Evolutionary conservation across 208 protist species (phyloP), one percentile per base, ranked within the genome.

Genomic region (Endotrypanum monterogeii): DNA sequence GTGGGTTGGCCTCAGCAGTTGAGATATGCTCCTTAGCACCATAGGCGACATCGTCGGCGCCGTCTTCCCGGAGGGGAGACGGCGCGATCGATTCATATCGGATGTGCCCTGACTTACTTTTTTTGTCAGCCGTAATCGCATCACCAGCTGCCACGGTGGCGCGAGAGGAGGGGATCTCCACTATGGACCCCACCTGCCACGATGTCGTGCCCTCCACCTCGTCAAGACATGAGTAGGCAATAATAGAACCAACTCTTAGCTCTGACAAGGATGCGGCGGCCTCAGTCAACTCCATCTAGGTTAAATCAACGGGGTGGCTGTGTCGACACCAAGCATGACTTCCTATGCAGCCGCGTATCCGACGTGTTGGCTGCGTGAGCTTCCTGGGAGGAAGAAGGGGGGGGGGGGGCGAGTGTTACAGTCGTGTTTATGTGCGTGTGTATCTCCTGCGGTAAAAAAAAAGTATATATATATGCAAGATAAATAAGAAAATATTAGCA

Each of bases 201-300:
- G 70, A 73, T 16, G 76, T 72, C 35, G 63, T 62, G 16, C 69
- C 76, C 25, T 32, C 39, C 12, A 46, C 30, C 30, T 66, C 70
- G 41, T 76, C 65, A 14, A 80, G 60, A 35, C 77, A 91, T 63
- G 83, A 82, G 74, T 91, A 91, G 51, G 82, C 83, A 18, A 91
- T 60, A 39, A 91, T 39, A 48, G 83, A 70, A 6, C 82, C 83
- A 25, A 82, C 73, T 20, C 30, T 16, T 25, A 82, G 57, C 8
- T 20, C 46, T 46, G 69, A n/a, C 16, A 41, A 23, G 28, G 12
- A 39, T 23, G 69, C 37, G 35, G 70, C 58, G n/a, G 37, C 50
- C 30, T 14, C 23, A 14, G 18, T 18, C 66, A n/a, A 30, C 35
- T 25, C 41, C 25, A 11, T 25, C n/a, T n/a, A n/a, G n/a, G 23